Percentiles rank a stretch among this genome's conserved stretches.
These are phyloP conservation scores for Citrullus mucosospermus DNA, from an alignment of 306 rosid genomes.

Conservation along the genomic window DNA sequence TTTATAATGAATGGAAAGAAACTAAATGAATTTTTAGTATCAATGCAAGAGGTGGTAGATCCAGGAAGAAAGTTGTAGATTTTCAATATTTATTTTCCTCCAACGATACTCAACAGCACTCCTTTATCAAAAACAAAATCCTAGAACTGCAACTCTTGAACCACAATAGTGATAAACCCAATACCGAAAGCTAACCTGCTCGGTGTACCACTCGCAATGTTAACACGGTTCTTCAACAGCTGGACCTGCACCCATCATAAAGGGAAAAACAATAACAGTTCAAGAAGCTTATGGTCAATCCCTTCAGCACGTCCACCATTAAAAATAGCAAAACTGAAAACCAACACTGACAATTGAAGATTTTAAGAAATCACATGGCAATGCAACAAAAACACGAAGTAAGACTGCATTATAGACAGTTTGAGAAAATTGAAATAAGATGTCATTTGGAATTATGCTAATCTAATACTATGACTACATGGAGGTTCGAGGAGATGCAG, in stretches of 20 bases:
- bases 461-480: no score
- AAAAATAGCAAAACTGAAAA: no score
- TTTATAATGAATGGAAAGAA: background rate
- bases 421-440: background rate
- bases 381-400: background rate
- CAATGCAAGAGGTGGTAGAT: background rate
- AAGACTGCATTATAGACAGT: background rate
- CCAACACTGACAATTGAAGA: background rate
- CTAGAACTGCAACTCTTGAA: background rate
- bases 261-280: background rate
- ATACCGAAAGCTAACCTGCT: constrained; percentile 44
- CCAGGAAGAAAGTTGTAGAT: background rate
- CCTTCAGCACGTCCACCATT: no score
- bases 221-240: constrained; percentile 66
- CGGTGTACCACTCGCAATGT: constrained; percentile 92
- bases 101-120: background rate
- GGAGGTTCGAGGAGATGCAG: no score
- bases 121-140: background rate
- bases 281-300: no score
- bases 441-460: background rate
- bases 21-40: background rate
- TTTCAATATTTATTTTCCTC: background rate
- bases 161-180: background rate
- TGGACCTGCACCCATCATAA: constrained; percentile 38
- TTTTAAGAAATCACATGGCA: background rate